Evolutionary conservation across 208 protist species (phyloP).

Genomic region (Acanthamoeba rhysodes): DNA sequence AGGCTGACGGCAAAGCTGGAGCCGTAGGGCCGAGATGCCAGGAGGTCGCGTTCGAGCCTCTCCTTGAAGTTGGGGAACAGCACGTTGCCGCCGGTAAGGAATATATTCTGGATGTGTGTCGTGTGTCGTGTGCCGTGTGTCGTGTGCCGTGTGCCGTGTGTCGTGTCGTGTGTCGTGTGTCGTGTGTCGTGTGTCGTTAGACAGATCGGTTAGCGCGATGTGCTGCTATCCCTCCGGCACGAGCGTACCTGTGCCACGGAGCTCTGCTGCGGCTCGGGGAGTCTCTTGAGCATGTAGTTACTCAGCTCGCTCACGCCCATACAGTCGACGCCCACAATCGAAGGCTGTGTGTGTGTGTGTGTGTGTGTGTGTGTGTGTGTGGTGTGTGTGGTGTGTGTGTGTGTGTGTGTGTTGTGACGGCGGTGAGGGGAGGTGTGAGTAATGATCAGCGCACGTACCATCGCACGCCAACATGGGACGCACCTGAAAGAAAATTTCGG

Average conservation of each 20-base stretch:
- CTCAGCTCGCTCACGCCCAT: conserved; percentile 49
- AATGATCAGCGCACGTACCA: too few relatives aligned
- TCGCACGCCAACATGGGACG: neutral
- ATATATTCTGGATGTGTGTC: neutral
- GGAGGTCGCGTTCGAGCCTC: neutral
- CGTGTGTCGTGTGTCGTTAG: too few relatives aligned
- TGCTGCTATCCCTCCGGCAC: neutral
- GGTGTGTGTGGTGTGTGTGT: too few relatives aligned
- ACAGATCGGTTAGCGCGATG: neutral
- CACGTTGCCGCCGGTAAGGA: conserved; percentile 52
- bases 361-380: too few relatives aligned
- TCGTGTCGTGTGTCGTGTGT: too few relatives aligned
- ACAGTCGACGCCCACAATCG: conserved; percentile 49
- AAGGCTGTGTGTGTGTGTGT: neutral
- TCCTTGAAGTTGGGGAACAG: conserved; percentile 51
- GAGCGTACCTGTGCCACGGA: neutral
- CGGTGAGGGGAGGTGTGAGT: too few relatives aligned
- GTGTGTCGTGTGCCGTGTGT: too few relatives aligned
- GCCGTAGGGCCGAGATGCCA: neutral
- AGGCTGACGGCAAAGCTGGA: neutral
- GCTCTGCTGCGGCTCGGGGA: neutral
- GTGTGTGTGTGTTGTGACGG: too few relatives aligned
- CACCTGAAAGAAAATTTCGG: conserved; percentile 59
- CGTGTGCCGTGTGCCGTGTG: too few relatives aligned
- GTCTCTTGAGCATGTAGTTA: neutral